These are phyloP conservation scores for Pterocarpus santalinus DNA, from an alignment of 306 rosid species.

Conservation along the genomic window DNA sequence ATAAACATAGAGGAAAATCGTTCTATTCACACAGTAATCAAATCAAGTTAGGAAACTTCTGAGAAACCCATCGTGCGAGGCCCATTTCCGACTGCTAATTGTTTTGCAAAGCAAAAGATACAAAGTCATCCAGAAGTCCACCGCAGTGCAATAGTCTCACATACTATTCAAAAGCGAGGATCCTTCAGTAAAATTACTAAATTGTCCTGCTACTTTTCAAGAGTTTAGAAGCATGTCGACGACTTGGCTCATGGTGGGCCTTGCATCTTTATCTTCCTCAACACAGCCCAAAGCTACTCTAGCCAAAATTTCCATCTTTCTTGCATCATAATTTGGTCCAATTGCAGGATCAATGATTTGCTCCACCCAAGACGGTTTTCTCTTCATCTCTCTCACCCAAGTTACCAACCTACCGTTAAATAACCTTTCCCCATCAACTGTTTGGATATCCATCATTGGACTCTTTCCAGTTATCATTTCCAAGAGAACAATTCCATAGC, in stretches of 20 bases:
- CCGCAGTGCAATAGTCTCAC: too few species aligned
- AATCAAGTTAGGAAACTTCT: too few species aligned
- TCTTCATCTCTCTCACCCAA: slow-evolving; percentile 57
- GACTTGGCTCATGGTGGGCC: slow-evolving; percentile 67
- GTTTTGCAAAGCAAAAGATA: too few species aligned
- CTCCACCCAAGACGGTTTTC: slow-evolving; percentile 31
- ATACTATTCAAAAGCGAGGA: too few species aligned
- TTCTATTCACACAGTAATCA: too few species aligned
- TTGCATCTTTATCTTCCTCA: slow-evolving; percentile 55
- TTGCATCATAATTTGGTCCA: slow-evolving; percentile 23
- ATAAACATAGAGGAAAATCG: too few species aligned
- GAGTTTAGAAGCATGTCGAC: slow-evolving; percentile 53
- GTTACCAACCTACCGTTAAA: slow-evolving; percentile 45
- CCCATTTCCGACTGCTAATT: too few species aligned
- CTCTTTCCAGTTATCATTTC: slow-evolving; percentile 47
- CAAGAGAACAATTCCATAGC: slow-evolving; percentile 58
- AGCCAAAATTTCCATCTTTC: slow-evolving; percentile 47
- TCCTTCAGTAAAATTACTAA: too few species aligned
- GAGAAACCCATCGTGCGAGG: too few species aligned
- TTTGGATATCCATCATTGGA: slow-evolving; percentile 27
- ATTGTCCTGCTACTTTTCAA: too few species aligned
- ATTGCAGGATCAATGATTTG: slow-evolving; percentile 52
- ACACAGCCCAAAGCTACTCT: slow-evolving; percentile 58
- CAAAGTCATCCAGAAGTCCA: too few species aligned
- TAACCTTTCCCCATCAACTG: slow-evolving; percentile 18